Base-by-base conservation (phyloP, 169 alveolate genomes). In the Babesia divergens region DNA sequence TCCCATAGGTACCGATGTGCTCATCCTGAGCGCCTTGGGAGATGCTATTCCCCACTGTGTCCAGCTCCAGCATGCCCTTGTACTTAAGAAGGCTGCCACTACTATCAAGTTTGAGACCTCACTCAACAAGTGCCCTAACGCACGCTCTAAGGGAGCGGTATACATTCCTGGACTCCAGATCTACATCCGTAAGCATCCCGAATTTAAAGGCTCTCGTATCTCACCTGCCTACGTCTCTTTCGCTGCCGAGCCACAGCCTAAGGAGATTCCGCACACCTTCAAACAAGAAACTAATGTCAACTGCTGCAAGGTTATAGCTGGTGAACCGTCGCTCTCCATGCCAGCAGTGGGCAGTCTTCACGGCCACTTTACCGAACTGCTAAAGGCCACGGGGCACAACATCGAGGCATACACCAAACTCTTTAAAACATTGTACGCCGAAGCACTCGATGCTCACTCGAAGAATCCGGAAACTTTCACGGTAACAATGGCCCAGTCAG, bases 1-100 rank as follows among this genome's bases (percentile, higher is more conserved):
- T 7, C 14, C 59, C 28, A 0, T 22, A 66, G 77, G 93, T 4
- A 89, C 94, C n/a, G 89, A 86, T 44, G 85, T 76, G 22, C 75
- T 89, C 35, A 81, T 89, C 18, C 84, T 89, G 20, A 83, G 93
- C 58, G 94, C 93, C 31, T 65, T 89, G 51, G 94, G 94, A 8
- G 93, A 89, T 50, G 94, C 94, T 26, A 86, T 89, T 50, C 92
- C 93, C 5, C 79, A 89, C 29, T 81, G 92, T 54, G 82, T 86
- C 20, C 92, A 86, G 47, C 76, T 86, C 28, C 92, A 86, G 49
- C 74, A 80, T 29, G 76, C 89, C 13, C 84, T 86, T 29, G 77
- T 74, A 37, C 50, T 85, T 37, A 86, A 76, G 58, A 81, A 86
- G 47, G 92, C 90, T 37, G 90, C 92, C 24, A 72, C 81, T 26